Percentiles rank a stretch among this genome's conserved stretches.
Evolutionary conservation across 805 yeast genomes (phyloP).

Genomic region (Nadsonia fulvescens): DNA sequence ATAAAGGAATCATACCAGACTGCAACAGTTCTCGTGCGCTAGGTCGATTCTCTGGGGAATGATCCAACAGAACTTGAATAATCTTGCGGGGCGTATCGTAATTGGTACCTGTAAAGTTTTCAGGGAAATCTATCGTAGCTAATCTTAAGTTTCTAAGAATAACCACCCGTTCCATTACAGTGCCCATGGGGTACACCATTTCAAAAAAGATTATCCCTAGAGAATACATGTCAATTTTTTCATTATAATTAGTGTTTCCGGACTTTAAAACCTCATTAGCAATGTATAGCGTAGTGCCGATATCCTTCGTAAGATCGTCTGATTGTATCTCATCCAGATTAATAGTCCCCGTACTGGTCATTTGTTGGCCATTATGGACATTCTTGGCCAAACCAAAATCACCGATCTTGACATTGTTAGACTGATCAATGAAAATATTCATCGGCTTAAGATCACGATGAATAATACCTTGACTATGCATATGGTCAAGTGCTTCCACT

Average conservation of each 20-base stretch:
- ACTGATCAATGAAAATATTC: constrained; percentile 85
- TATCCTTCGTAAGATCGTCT: constrained; percentile 77
- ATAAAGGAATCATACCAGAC: constrained; percentile 74
- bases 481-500: constrained; percentile 75
- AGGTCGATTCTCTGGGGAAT: constrained; percentile 64
- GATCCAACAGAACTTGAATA: constrained; percentile 50
- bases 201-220: constrained; percentile 90
- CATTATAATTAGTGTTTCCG: constrained; percentile 50
- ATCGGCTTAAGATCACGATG: constrained; percentile 92
- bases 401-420: constrained; percentile 80
- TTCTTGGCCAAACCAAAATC: constrained; percentile 93
- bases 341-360: constrained; percentile 4
- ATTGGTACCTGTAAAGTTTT: constrained; percentile 35
- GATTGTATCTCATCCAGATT: constrained; percentile 18
- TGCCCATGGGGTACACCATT: constrained; percentile 70
- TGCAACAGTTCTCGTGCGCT: constrained; percentile 57
- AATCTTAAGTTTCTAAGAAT: constrained; percentile 50
- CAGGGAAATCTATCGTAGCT: constrained; percentile 48
- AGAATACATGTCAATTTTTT: constrained; percentile 90
- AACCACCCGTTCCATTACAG: constrained; percentile 84
- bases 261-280: constrained; percentile 59
- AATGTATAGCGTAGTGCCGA: constrained; percentile 86
- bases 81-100: constrained; percentile 45
- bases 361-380: constrained; percentile 7
- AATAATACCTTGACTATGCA: constrained; percentile 84